A percentile compares a stretch with the other conserved stretches of the same genome.
Evolutionary conservation across 2,329 filamentous ascomycete species (phyloP).

Genomic region (Cryphonectria nitschkei): DNA sequence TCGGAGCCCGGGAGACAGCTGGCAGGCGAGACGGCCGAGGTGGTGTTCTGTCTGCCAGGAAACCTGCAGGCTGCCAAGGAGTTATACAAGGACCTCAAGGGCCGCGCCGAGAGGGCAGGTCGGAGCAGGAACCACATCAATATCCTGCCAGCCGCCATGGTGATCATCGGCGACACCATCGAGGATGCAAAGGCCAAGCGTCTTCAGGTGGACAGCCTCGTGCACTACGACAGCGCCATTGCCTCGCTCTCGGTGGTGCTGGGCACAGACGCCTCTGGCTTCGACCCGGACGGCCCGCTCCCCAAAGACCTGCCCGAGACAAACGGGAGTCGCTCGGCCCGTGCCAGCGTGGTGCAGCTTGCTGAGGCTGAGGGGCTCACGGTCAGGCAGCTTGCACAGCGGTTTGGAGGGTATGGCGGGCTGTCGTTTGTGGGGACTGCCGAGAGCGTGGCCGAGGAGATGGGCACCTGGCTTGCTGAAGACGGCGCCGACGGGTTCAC

Average conservation of each 20-base stretch:
- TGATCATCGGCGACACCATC: slow-evolving; percentile 53
- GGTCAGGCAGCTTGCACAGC: slow-evolving; percentile 54
- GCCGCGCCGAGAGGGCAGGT: slow-evolving; percentile 48
- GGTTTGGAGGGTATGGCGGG: slow-evolving; percentile 53
- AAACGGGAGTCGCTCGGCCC: slow-evolving; percentile 55
- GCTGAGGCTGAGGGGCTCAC: slow-evolving; percentile 55
- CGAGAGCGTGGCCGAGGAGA: slow-evolving; percentile 52
- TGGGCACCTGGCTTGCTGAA: slow-evolving; percentile 51
- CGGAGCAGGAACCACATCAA: slow-evolving; percentile 51
- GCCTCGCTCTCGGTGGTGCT: slow-evolving; percentile 54
- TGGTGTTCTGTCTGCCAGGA: slow-evolving; percentile 54
- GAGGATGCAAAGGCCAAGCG: slow-evolving; percentile 54
- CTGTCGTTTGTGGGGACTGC: slow-evolving; percentile 56
- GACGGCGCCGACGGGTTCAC: slow-evolving; percentile 57
- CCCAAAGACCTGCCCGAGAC: slow-evolving; percentile 55
- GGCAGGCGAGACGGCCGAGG: slow-evolving; percentile 57
- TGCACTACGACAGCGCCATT: slow-evolving; percentile 58
- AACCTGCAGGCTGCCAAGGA: slow-evolving; percentile 50
- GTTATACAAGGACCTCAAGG: slow-evolving; percentile 57
- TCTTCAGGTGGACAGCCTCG: slow-evolving; percentile 52
- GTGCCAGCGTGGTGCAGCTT: slow-evolving; percentile 49
- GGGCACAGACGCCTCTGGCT: slow-evolving; percentile 50
- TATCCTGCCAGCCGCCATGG: slow-evolving; percentile 54
- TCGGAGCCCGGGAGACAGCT: slow-evolving; percentile 55
- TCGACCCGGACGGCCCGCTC: slow-evolving; percentile 54